Evolutionary conservation across 768 basidiomycete genomes (phyloP).

Genomic region (Agaricus sinodeliciosus): DNA sequence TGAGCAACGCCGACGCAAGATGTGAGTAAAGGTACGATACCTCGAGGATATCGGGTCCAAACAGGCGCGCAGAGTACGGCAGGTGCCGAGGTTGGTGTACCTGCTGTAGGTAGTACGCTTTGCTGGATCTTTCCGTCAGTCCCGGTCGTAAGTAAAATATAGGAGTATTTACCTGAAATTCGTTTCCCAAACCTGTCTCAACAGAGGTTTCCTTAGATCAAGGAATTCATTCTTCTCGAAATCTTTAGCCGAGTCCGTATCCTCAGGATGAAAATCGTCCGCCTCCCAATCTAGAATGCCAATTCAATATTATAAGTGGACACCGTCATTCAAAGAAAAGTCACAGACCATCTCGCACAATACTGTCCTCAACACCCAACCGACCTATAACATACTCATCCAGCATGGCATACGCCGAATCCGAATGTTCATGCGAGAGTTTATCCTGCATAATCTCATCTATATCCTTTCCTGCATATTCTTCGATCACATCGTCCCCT

Average conservation of each 20-base stretch:
- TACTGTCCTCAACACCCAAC: constrained; percentile 65
- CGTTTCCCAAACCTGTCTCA: constrained; percentile 81
- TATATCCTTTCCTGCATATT: constrained; percentile 81
- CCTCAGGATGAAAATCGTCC: constrained; percentile 88
- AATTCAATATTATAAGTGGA: too few relatives aligned
- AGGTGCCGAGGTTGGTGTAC: constrained; percentile 95
- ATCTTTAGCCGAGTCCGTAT: constrained; percentile 77
- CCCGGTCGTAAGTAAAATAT: not conserved
- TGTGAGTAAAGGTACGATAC: constrained; percentile 26
- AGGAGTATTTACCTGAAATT: constrained; percentile 62
- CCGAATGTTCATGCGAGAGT: constrained; percentile 82
- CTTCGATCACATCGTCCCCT: constrained; percentile 85
- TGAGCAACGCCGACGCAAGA: not conserved
- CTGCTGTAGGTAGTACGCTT: constrained; percentile 93
- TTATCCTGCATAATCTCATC: constrained; percentile 74
- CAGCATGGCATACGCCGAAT: constrained; percentile 88
- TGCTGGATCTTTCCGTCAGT: constrained; percentile 35
- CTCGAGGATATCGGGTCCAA: constrained; percentile 79
- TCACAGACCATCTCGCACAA: constrained; percentile 69
- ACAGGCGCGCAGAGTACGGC: constrained; percentile 76
- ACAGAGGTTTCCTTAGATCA: constrained; percentile 79
- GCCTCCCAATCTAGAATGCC: constrained; percentile 73
- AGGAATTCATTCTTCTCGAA: constrained; percentile 88
- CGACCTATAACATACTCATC: constrained; percentile 83
- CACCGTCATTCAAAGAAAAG: not conserved